phyloP scores from a whole-genome alignment of 208 protist species.

The Trypanosoma melophagium region DNA sequence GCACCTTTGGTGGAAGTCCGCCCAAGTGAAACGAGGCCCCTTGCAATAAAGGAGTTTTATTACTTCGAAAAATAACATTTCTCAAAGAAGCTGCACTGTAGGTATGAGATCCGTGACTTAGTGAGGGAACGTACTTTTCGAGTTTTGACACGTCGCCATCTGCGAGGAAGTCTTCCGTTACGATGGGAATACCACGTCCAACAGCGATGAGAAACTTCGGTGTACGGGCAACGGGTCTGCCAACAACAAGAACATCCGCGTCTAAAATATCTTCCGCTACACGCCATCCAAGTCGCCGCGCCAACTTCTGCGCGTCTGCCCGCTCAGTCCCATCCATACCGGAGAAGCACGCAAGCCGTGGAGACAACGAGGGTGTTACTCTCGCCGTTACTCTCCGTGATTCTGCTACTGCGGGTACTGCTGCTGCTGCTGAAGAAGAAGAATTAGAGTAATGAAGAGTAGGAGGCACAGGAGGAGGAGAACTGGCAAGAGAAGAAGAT shows the following conservation, averaged over 20 bases:
- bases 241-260: slow-evolving; percentile 65
- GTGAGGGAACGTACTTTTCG: slow-evolving; percentile 35
- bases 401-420: background rate
- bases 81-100: slow-evolving; percentile 51
- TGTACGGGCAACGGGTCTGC: slow-evolving; percentile 58
- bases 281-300: slow-evolving; percentile 37
- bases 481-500: background rate
- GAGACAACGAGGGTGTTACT: background rate
- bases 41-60: slow-evolving; percentile 37
- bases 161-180: slow-evolving; percentile 47
- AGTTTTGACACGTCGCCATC: slow-evolving; percentile 20
- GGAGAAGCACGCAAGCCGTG: slow-evolving; percentile 46
- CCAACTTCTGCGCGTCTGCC: slow-evolving; percentile 34
- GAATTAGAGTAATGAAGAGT: too few relatives aligned
- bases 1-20: slow-evolving; percentile 38
- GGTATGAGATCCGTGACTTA: slow-evolving; percentile 43
- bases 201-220: slow-evolving; percentile 88
- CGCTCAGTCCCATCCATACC: slow-evolving; percentile 63
- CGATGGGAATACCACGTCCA: slow-evolving; percentile 72
- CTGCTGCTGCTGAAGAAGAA: too few relatives aligned
- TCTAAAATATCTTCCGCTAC: slow-evolving; percentile 57
- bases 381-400: too few relatives aligned
- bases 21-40: slow-evolving; percentile 46
- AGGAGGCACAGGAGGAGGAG: background rate
- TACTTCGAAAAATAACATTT: slow-evolving; percentile 43